These are phyloP conservation scores for Cystoisospora suis DNA, from an alignment of 169 alveolate species.

Conservation along the genomic window DNA sequence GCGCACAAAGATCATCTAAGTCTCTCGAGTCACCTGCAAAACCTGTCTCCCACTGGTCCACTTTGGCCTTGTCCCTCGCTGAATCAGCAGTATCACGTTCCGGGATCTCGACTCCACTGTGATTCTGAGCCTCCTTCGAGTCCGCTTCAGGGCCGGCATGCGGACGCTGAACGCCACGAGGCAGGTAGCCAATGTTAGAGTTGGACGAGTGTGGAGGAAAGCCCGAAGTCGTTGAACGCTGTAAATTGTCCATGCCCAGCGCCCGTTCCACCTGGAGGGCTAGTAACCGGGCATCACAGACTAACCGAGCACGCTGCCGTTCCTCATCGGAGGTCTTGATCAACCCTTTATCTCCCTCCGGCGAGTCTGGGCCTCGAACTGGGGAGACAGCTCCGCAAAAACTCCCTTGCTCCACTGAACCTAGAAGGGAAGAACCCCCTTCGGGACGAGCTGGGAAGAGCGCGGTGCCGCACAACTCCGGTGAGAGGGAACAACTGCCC, in stretches of 20 bases:
- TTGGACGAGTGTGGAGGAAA: too few relatives aligned
- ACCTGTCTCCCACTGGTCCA: background rate
- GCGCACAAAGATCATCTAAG: background rate
- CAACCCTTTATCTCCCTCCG: background rate
- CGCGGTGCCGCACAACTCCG: background rate
- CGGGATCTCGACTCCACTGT: background rate
- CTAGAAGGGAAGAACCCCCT: background rate
- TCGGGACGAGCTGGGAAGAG: background rate
- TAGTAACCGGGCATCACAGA: constrained; percentile 12
- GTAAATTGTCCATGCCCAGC: background rate
- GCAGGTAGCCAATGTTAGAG: too few relatives aligned
- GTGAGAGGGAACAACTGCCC: too few relatives aligned
- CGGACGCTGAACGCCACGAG: too few relatives aligned
- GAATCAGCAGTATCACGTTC: background rate
- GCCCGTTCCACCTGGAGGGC: constrained; percentile 14
- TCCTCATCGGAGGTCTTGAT: background rate
- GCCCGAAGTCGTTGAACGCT: too few relatives aligned
- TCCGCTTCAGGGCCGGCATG: background rate
- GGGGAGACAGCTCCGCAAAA: too few relatives aligned
- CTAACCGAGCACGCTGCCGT: background rate
- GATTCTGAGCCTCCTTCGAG: background rate
- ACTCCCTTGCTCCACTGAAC: background rate
- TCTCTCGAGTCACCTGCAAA: background rate
- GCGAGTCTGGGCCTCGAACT: too few relatives aligned
- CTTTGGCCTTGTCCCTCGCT: background rate